phyloP scores from a whole-genome alignment of 305 asterid genomes.

The Solanum hybrid region DNA sequence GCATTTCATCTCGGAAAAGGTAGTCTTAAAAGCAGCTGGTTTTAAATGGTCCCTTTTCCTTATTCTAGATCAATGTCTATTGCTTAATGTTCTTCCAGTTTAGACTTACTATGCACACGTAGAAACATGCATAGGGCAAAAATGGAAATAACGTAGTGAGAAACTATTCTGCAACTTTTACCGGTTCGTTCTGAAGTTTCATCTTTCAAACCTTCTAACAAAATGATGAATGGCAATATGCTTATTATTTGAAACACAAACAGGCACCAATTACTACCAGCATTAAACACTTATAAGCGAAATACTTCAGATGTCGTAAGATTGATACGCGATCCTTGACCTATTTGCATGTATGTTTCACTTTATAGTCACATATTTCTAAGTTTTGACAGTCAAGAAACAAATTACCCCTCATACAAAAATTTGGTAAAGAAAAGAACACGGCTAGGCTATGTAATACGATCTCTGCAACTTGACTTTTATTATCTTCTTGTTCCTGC shows the following conservation, averaged over 20 bases:
- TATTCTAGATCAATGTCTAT: neutral
- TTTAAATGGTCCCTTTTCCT: neutral
- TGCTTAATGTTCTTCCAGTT: neutral
- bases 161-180: neutral
- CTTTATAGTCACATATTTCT: neutral
- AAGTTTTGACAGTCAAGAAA: neutral
- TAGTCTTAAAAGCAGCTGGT: neutral
- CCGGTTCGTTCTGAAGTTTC: neutral
- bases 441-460: neutral
- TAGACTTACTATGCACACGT: neutral
- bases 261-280: neutral
- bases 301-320: neutral
- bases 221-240: neutral
- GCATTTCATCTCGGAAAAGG: slow-evolving; percentile 27
- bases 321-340: neutral
- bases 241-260: neutral
- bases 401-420: neutral
- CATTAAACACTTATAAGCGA: neutral
- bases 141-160: neutral
- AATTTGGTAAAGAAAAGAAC: neutral
- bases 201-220: neutral
- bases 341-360: neutral
- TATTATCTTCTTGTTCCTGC: neutral
- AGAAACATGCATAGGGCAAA: neutral
- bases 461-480: neutral